phyloP scores from a whole-genome alignment of 352 stramenopile species.

The Chrysophaeum taylorii region DNA sequence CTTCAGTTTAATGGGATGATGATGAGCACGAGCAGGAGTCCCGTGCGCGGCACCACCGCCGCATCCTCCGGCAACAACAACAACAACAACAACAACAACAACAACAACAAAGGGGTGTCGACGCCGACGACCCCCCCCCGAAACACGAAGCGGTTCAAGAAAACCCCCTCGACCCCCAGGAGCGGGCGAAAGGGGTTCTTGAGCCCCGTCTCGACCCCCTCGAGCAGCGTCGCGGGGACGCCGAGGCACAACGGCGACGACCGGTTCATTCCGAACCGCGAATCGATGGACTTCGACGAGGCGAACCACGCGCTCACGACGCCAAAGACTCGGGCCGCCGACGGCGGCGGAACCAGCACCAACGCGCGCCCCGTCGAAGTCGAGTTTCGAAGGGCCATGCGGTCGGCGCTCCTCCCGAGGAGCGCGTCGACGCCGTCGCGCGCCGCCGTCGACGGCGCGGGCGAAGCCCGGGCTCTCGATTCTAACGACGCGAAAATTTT shows the following conservation, averaged over 20 bases:
- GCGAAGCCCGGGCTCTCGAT: slow-evolving; percentile 61
- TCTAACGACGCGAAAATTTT: slow-evolving; percentile 73
- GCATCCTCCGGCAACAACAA: too few relatives aligned
- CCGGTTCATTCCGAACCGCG: slow-evolving; percentile 70
- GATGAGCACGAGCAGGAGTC: too few relatives aligned
- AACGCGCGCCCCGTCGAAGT: slow-evolving; percentile 5
- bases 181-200: too few relatives aligned
- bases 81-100: too few relatives aligned
- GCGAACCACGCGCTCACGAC: slow-evolving; percentile 28
- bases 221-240: slow-evolving; percentile 17
- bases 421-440: background rate
- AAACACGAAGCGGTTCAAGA: too few relatives aligned
- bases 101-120: too few relatives aligned
- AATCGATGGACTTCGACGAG: slow-evolving; percentile 56
- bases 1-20: too few relatives aligned
- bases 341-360: too few relatives aligned
- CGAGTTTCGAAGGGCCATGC: background rate
- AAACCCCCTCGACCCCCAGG: too few relatives aligned
- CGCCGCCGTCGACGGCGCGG: slow-evolving; percentile 45
- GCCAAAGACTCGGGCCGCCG: slow-evolving; percentile 1
- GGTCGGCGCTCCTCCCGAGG: background rate
- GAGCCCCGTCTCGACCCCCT: too few relatives aligned
- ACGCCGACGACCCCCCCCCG: too few relatives aligned
- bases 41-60: too few relatives aligned
- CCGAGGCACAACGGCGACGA: slow-evolving; percentile 34